phyloP scores from a whole-genome alignment of 2,329 filamentous ascomycete genomes.

The Colletotrichum kahawae region DNA sequence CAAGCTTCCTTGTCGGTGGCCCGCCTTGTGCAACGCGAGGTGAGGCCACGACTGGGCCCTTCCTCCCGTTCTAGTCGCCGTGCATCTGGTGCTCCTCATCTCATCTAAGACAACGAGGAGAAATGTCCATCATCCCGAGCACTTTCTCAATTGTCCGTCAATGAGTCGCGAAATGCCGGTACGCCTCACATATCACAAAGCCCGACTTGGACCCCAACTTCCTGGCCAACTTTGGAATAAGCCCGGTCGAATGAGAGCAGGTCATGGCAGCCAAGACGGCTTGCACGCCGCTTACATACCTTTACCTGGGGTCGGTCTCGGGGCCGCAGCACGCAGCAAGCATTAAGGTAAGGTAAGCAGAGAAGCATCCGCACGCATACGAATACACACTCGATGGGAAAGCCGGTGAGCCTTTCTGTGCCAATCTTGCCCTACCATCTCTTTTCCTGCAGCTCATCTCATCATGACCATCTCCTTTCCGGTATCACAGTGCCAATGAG shows the following conservation, averaged over 20 bases:
- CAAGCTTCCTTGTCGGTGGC: background rate
- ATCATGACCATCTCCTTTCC: background rate
- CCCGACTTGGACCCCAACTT: background rate
- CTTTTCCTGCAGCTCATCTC: background rate
- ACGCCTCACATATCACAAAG: conserved; percentile 6
- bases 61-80: background rate
- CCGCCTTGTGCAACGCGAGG: conserved; percentile 1
- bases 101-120: background rate
- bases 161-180: background rate
- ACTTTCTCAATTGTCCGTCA: background rate
- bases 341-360: background rate
- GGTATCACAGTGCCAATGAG: background rate
- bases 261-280: conserved; percentile 2
- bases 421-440: background rate
- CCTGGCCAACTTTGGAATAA: background rate
- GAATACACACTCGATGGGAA: background rate
- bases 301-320: background rate
- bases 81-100: background rate
- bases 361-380: background rate
- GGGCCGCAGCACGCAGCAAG: background rate
- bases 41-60: background rate
- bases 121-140: background rate
- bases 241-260: background rate
- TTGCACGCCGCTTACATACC: background rate
- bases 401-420: background rate